phyloP scores from a whole-genome alignment of 148 eudicot species.

The Polygonum maritimum region DNA sequence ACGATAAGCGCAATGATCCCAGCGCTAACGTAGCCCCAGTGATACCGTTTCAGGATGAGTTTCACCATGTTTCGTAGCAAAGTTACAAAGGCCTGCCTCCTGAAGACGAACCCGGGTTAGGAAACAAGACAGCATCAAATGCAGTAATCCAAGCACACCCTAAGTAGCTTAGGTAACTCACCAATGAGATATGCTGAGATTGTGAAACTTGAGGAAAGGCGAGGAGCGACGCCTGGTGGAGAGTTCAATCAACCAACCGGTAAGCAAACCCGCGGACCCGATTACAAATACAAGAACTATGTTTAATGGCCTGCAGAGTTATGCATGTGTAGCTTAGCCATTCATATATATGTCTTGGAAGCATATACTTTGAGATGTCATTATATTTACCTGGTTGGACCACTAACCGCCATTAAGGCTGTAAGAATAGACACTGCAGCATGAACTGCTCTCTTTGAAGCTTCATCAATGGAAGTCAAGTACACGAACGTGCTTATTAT shows the following conservation, averaged over 20 bases:
- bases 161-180: neutral
- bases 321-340: neutral
- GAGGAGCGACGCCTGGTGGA: slow-evolving; percentile 35
- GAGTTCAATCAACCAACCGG: slow-evolving; percentile 76
- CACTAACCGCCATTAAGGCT: slow-evolving; percentile 68
- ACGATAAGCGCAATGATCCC: slow-evolving; percentile 54
- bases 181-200: neutral
- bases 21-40: slow-evolving; percentile 55
- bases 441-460: slow-evolving; percentile 66
- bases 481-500: slow-evolving; percentile 87
- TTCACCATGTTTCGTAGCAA: slow-evolving; percentile 33
- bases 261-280: slow-evolving; percentile 52
- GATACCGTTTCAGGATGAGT: slow-evolving; percentile 47
- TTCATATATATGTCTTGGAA: neutral
- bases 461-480: slow-evolving; percentile 63
- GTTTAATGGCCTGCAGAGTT: slow-evolving; percentile 56
- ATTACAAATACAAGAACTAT: slow-evolving; percentile 51
- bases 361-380: neutral
- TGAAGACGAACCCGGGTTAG: slow-evolving; percentile 15
- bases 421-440: slow-evolving; percentile 71
- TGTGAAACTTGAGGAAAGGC: neutral
- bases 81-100: slow-evolving; percentile 47
- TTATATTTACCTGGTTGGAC: slow-evolving; percentile 62
- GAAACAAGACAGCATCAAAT: too few species aligned
- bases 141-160: neutral